phyloP scores from a whole-genome alignment of 2,329 filamentous ascomycete genomes.

The Gyromitra esculenta region DNA sequence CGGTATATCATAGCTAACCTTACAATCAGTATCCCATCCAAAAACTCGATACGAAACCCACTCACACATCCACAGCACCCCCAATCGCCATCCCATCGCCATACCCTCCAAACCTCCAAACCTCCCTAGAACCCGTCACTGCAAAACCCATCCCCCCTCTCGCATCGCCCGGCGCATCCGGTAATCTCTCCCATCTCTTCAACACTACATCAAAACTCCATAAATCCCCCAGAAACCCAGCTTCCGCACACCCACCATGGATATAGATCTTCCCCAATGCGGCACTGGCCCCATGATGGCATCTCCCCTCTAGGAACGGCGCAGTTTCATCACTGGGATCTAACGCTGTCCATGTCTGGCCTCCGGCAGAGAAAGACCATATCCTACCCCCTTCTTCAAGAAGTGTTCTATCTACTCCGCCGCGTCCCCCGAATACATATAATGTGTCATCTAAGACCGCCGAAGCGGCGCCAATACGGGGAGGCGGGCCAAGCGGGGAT shows the following conservation, averaged over 20 bases:
- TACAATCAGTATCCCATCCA: neutral
- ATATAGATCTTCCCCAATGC: conserved; percentile 75
- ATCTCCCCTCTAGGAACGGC: conserved; percentile 68
- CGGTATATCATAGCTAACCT: conserved; percentile 37
- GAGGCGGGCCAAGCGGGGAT: conserved; percentile 66
- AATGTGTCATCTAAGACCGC: conserved; percentile 74
- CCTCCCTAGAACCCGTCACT: conserved; percentile 57
- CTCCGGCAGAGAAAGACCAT: conserved; percentile 77
- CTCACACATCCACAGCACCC: conserved; percentile 73
- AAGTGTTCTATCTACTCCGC: conserved; percentile 73
- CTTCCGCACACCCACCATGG: conserved; percentile 77
- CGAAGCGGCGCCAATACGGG: conserved; percentile 78
- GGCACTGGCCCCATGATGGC: conserved; percentile 73
- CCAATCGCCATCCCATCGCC: conserved; percentile 76
- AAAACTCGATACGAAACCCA: neutral
- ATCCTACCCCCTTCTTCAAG: conserved; percentile 78
- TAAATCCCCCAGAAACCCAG: conserved; percentile 72
- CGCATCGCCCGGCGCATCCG: conserved; percentile 72
- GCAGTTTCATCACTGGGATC: conserved; percentile 65
- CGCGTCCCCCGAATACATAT: conserved; percentile 83
- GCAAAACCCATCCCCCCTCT: conserved; percentile 73
- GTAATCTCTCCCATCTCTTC: conserved; percentile 73
- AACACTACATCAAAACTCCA: conserved; percentile 79
- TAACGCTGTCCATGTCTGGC: conserved; percentile 72
- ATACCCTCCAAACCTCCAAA: conserved; percentile 84